Conservation (phyloP, 2,329 filamentous ascomycete genomes). For the Chaetomiaceae sp. region DNA sequence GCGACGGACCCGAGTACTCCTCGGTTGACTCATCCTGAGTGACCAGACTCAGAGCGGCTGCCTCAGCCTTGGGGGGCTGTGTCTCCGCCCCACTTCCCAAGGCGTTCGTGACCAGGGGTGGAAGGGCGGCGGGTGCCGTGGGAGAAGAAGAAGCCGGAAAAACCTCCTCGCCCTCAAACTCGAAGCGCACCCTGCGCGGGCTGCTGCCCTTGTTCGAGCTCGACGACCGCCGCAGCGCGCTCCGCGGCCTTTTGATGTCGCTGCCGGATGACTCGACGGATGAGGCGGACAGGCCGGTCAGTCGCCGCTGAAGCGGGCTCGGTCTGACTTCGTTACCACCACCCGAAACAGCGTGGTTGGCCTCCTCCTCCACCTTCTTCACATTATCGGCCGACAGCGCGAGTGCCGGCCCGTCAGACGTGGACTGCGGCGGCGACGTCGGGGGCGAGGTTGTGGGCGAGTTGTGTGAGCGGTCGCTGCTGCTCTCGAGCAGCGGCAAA, state of each 20-base stretch:
- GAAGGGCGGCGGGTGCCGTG: conserved; percentile 29
- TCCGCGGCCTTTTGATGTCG: conserved; percentile 44
- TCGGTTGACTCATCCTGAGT: conserved; percentile 21
- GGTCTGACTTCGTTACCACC: conserved; percentile 17
- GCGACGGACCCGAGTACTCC: conserved; percentile 28
- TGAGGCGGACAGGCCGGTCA: conserved; percentile 46
- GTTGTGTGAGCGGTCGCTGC: conserved; percentile 21
- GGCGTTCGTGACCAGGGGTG: background rate
- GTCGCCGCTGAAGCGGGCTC: conserved; percentile 34
- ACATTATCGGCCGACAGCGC: conserved; percentile 18
- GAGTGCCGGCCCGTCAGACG: background rate
- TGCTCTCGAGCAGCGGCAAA: conserved; percentile 55
- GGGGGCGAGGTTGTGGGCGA: no score
- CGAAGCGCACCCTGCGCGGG: conserved; percentile 60
- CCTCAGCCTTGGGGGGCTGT: conserved; percentile 26
- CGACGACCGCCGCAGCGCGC: conserved; percentile 54
- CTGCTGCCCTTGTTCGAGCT: conserved; percentile 51
- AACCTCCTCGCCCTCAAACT: conserved; percentile 57
- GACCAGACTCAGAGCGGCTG: conserved; percentile 15
- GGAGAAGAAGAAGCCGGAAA: conserved; percentile 55
- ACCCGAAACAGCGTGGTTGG: conserved; percentile 4
- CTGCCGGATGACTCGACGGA: conserved; percentile 52
- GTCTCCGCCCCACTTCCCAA: conserved; percentile 14
- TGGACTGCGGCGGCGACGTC: conserved; percentile 23
- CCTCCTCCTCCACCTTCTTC: conserved; percentile 19